phyloP scores from a whole-genome alignment of 1,284 basidiomycete species.

The Boletellus deceptivus region DNA sequence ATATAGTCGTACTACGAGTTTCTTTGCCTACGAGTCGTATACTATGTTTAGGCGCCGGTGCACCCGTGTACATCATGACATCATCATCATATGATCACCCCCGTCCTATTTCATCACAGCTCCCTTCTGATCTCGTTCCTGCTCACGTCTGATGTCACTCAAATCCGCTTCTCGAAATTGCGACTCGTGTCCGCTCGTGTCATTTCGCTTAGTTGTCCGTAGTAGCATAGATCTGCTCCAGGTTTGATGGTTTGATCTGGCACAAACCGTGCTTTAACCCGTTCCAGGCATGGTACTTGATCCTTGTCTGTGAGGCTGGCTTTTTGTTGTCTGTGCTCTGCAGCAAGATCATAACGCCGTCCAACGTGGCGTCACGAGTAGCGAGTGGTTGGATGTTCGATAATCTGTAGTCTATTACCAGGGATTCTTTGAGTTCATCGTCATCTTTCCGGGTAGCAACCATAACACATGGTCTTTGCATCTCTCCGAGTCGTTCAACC shows the following conservation, averaged over 20 bases:
- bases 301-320: neutral
- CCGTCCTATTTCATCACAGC: too few relatives aligned
- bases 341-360: constrained; percentile 3
- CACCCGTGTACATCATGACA: too few relatives aligned
- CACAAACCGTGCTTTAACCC: neutral
- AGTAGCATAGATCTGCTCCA: neutral
- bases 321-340: neutral
- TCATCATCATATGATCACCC: too few relatives aligned
- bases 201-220: too few relatives aligned
- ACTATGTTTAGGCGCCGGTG: too few relatives aligned
- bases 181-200: too few relatives aligned
- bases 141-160: too few relatives aligned
- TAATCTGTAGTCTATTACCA: neutral
- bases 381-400: neutral
- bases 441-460: neutral
- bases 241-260: constrained; percentile 2
- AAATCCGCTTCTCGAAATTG: too few relatives aligned
- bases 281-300: constrained; percentile 5
- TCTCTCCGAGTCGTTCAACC: neutral
- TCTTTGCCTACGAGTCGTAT: too few relatives aligned
- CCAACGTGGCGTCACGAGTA: neutral
- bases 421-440: constrained; percentile 1
- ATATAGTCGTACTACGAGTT: too few relatives aligned
- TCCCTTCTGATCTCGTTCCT: too few relatives aligned
- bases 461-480: too few relatives aligned